Evolutionary conservation across 1,139 yeast genomes (phyloP).

Genomic region (Suhomyces taliae): DNA sequence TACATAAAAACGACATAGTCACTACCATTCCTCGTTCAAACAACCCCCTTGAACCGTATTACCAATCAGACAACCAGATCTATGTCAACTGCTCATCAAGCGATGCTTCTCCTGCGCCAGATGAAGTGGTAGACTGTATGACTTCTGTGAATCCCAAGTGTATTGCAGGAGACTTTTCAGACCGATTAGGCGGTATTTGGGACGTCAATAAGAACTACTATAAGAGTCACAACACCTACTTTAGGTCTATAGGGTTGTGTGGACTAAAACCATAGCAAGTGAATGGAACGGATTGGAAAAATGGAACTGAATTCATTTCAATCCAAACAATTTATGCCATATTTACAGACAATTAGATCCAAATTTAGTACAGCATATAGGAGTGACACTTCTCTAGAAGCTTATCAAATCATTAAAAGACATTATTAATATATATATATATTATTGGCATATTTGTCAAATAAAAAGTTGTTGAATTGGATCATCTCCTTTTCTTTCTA

Average conservation of each 20-base stretch:
- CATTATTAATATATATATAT: too few relatives aligned
- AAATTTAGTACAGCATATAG: too few relatives aligned
- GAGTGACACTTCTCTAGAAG: too few relatives aligned
- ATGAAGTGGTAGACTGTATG: conserved; percentile 35
- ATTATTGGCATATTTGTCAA: too few relatives aligned
- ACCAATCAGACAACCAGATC: conserved; percentile 46
- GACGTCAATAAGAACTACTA: conserved; percentile 23
- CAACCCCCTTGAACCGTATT: conserved; percentile 27
- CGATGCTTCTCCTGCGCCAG: conserved; percentile 24
- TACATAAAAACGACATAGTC: conserved; percentile 49
- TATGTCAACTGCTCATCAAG: conserved; percentile 41
- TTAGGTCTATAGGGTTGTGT: conserved; percentile 49
- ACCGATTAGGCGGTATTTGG: conserved; percentile 12
- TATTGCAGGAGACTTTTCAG: conserved; percentile 35
- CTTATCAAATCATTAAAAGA: too few relatives aligned
- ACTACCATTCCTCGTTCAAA: conserved; percentile 42
- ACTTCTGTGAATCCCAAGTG: conserved; percentile 38
- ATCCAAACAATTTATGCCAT: too few relatives aligned
- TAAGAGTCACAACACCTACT: conserved; percentile 48
- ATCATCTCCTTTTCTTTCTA: conserved; percentile 1
- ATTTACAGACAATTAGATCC: too few relatives aligned
- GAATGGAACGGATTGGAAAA: too few relatives aligned
- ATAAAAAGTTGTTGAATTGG: background rate
- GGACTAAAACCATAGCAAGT: conserved; percentile 21
- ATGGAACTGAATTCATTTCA: too few relatives aligned